Percentiles rank a stretch among this genome's conserved stretches.
Conservation (phyloP, 805 yeast species). For the Peterozyma toletana region DNA sequence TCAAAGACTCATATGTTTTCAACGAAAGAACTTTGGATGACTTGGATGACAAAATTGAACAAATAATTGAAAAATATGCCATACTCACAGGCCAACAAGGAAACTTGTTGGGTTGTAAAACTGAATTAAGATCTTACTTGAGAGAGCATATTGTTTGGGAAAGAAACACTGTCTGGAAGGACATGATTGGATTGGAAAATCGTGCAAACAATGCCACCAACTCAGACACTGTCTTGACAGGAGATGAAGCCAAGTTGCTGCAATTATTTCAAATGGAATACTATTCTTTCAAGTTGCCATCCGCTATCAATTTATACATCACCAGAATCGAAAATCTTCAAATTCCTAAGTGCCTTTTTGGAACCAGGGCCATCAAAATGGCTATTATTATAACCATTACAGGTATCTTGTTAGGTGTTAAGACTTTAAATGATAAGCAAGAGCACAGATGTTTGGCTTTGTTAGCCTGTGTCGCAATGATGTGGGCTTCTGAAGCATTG, state of each 20-base stretch:
- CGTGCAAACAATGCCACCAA: conserved; percentile 18
- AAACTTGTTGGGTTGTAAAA: conserved; percentile 34
- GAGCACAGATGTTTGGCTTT: conserved; percentile 62
- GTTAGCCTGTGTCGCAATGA: conserved; percentile 45
- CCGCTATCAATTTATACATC: conserved; percentile 16
- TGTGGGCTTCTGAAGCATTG: conserved; percentile 47
- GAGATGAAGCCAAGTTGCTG: conserved; percentile 23
- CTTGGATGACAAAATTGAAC: conserved; percentile 22
- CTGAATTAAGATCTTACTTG: conserved; percentile 49
- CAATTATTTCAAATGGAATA: conserved; percentile 25
- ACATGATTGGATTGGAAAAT: conserved; percentile 42
- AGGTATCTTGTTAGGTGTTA: conserved; percentile 45
- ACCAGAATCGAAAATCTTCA: conserved; percentile 22
- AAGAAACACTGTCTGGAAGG: conserved; percentile 49
- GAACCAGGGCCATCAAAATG: conserved; percentile 42
- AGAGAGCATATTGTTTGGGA: conserved; percentile 53
- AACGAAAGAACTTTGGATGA: conserved; percentile 16
- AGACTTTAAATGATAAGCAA: conserved; percentile 54
- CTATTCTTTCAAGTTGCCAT: conserved; percentile 23
- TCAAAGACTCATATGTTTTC: conserved; percentile 32
- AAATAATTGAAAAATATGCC: conserved; percentile 20
- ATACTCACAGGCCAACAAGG: conserved; percentile 17
- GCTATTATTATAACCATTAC: conserved; percentile 43
- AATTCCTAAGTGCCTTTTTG: conserved; percentile 41
- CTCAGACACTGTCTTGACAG: conserved; percentile 26